Evolutionary conservation across 129 eudicot genomes (phyloP), one percentile per base, ranked within the genome.

Genomic region (Flaveria trinervia): DNA sequence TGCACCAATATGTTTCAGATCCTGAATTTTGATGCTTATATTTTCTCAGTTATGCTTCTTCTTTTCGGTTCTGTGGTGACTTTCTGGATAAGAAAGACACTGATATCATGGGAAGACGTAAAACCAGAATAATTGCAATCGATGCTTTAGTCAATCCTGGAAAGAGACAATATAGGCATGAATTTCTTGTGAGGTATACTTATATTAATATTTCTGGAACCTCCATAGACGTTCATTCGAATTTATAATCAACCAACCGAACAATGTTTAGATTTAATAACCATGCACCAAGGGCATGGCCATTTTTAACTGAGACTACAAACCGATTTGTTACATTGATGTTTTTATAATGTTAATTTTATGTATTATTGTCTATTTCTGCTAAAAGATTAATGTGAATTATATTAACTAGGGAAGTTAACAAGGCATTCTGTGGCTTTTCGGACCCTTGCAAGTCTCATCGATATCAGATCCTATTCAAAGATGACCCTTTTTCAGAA

Each of bases 371-470:
- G 49, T 77, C 12, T 4, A 28, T 16, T 57, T 56, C 23, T 70
- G 62, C 76, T 70, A 12, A 71, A 70, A 52, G 65, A 70, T 61
- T 71, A 12, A 70, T 60, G 56, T 15, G 44, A 20, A 2, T 13
- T 22, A 65, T 25, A 11, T 62, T 12, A 51, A 73, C 33, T 79
- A 91, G 99, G 86, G 99, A 95, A 86, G 78, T 86, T 43, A 95
- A 91, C 79, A 95, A 95, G 87, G 97, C 99, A 52, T 89, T 89
- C 46, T 86, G 92, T 84, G 99, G 97, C 79, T 95, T 95, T 74
- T 51, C 81, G 52, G 87, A 89, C 79, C 87, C 83, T 30, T 48
- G 71, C 64, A 88, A 87, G 77, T 65, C 39, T 79, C 82, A 83
- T 73, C 79, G 68, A 56, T 77, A 83, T 82, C 74, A 73, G 76